phyloP scores from a whole-genome alignment of 1,284 basidiomycete genomes.

The Puccinia coronata region DNA sequence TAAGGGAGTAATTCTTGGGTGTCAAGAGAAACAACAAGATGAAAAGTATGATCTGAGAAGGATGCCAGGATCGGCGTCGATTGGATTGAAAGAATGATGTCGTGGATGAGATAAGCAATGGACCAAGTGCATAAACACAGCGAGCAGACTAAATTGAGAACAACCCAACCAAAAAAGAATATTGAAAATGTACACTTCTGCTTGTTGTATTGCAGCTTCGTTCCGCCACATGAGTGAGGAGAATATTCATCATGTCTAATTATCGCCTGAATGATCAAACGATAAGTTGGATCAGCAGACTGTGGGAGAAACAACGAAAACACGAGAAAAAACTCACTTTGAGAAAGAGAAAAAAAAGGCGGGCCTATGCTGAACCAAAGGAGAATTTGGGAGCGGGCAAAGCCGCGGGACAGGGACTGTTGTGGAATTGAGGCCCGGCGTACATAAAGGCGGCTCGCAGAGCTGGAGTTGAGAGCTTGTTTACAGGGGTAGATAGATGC shows the following conservation, averaged over 20 bases:
- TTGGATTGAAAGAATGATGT: background rate
- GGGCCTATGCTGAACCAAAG: constrained; percentile 12
- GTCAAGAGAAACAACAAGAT: background rate
- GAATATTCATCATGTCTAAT: background rate
- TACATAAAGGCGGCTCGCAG: constrained; percentile 41
- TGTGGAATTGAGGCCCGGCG: constrained; percentile 47
- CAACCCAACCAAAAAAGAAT: background rate
- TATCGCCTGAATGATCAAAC: background rate
- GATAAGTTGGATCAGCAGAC: background rate
- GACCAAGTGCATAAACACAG: constrained; percentile 13
- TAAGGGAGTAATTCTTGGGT: background rate
- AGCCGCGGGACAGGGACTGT: constrained; percentile 44
- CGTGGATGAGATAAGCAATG: background rate
- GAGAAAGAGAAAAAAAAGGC: background rate
- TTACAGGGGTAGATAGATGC: constrained; percentile 9
- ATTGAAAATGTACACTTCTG: constrained; percentile 11
- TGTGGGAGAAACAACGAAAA: background rate
- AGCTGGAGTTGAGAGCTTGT: constrained; percentile 5
- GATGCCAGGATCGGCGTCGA: background rate
- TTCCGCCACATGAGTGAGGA: background rate
- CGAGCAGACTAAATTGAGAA: background rate
- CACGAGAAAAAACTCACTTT: background rate
- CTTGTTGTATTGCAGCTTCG: background rate
- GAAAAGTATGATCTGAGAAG: background rate
- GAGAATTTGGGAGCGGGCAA: constrained; percentile 43